phyloP scores from a whole-genome alignment of 768 basidiomycete genomes.

The Pholiota molesta region DNA sequence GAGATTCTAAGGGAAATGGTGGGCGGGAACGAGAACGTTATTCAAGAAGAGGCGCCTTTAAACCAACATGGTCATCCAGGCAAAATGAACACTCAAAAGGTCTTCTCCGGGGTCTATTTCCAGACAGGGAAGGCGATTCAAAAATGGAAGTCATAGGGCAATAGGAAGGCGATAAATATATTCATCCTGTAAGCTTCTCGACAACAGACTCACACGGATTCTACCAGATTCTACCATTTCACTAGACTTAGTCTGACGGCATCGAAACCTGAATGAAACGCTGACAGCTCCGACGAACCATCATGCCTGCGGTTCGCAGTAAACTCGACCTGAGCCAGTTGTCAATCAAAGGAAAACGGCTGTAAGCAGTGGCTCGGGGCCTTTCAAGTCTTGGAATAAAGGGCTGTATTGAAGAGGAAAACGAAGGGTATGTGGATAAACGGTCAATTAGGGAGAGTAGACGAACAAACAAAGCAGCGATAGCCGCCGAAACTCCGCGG shows the following conservation, averaged over 20 bases:
- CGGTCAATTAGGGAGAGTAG: neutral
- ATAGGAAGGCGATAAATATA: constrained; percentile 41
- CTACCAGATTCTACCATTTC: constrained; percentile 22
- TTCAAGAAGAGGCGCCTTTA: constrained; percentile 47
- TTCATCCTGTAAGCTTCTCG: constrained; percentile 37
- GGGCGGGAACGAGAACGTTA: constrained; percentile 46
- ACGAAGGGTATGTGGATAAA: neutral
- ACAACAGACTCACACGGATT: constrained; percentile 42
- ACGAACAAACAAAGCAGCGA: constrained; percentile 8
- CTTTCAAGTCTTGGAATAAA: neutral
- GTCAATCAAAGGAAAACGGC: constrained; percentile 2
- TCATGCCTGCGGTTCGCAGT: constrained; percentile 6
- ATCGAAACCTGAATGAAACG: constrained; percentile 24
- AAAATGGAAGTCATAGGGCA: constrained; percentile 43
- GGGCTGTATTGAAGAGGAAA: neutral
- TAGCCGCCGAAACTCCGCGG: constrained; percentile 35
- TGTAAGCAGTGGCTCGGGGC: neutral
- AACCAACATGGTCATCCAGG: constrained; percentile 43
- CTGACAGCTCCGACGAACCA: constrained; percentile 24
- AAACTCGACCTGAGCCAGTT: constrained; percentile 3
- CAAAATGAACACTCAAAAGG: constrained; percentile 55
- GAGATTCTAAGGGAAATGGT: constrained; percentile 29
- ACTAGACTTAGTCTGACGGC: constrained; percentile 27
- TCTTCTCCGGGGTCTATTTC: constrained; percentile 59
- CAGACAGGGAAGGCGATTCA: constrained; percentile 49